Evolutionary conservation across 495 filamentous ascomycete species (phyloP).

Genomic region (Tuber calosporum): DNA sequence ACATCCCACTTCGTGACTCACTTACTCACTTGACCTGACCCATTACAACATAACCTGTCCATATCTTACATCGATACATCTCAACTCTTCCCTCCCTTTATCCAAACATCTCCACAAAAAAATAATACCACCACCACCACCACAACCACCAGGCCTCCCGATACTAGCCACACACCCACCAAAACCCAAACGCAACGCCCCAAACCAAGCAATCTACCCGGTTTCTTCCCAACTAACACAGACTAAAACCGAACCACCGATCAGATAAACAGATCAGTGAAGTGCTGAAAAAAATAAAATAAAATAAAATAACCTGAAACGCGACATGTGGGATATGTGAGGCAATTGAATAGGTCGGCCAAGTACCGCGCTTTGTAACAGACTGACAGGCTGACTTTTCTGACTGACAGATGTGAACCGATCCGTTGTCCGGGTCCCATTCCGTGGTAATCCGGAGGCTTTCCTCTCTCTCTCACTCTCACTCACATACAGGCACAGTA

Average conservation of each 20-base stretch:
- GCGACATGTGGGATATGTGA: not conserved
- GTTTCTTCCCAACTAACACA: not conserved
- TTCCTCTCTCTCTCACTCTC: not conserved
- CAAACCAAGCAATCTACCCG: not conserved
- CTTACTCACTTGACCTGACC: not conserved
- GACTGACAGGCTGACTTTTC: not conserved
- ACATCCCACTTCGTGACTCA: not conserved
- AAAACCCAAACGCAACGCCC: not conserved
- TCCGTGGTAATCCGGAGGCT: not conserved
- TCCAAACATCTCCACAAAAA: not conserved
- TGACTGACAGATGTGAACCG: not conserved
- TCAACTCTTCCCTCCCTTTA: not conserved
- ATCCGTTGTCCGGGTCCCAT: not conserved
- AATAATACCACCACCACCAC: not conserved
- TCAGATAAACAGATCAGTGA: not conserved
- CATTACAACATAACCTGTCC: not conserved
- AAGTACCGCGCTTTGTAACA: not conserved
- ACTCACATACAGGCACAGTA: not conserved
- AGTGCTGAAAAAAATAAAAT: not conserved
- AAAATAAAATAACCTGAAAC: conserved; percentile 1
- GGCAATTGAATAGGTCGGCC: not conserved
- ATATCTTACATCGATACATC: not conserved
- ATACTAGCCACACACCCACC: not conserved
- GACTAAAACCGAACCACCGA: not conserved
- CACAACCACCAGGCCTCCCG: not conserved